Evolutionary conservation across 345 rosid species (phyloP), one percentile per base, ranked within the genome.

Genomic region (Aethionema arabicum): DNA sequence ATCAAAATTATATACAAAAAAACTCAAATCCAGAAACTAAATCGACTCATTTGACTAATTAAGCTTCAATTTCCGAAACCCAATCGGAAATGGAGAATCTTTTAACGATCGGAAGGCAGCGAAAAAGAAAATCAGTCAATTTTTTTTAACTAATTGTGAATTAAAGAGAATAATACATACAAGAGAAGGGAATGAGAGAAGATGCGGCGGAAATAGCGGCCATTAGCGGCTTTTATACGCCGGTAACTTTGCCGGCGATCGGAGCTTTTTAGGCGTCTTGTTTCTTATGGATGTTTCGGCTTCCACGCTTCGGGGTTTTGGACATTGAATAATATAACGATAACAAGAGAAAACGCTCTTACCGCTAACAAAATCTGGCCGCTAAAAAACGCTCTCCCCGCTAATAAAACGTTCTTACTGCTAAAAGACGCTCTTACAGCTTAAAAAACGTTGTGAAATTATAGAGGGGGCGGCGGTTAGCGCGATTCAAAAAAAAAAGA

Each of bases 241-340:
- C 61, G 56, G 67, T 13, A 38, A 5, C 12, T 63, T 8, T 0
- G 54, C 50, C 75, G 70, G 75, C 59, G 66, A 42, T 42, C 35
- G 37, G 32, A 49, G 29, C 31, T 48, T 32, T 54, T 35, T 5
- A 42, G 41, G 49, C 56, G 54, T 51, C 49, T 51, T 30, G 61
- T 57, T 64, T 71, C 61, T 58, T 65, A 65, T 71, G 70, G 70
- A 65, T 44, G 69, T 30, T 64, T 21, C 46, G 30, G 21, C 44
- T 37, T 64, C 61, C 70, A 71, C 75, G 69, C 65, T 70, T 49
- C 31, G 7, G 12, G n/a, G 44, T 48, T 59, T 9, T 6, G 43
- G 7, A 10, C 49, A 6, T 13, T 13, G 38, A 35, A 29, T 61
- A 1, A 35, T 15, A 10, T 39, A 46, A 31, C 62, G 37, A 30